These are phyloP conservation scores for Epichloe hybrida DNA, from an alignment of 2,329 filamentous ascomycete species.

Conservation along the genomic window DNA sequence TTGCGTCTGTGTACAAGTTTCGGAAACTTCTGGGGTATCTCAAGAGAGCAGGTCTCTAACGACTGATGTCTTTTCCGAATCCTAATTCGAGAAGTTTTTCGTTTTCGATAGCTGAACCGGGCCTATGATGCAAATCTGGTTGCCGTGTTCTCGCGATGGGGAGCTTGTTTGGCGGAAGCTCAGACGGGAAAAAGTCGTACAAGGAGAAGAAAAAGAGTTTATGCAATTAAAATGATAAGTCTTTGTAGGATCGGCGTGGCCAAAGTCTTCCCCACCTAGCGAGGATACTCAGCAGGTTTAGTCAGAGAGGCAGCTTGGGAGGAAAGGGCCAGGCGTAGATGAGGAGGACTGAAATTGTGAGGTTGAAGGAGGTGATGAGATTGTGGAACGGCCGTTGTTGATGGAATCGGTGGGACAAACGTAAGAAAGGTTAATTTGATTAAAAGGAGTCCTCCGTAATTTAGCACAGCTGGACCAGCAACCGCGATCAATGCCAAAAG, in stretches of 20 bases:
- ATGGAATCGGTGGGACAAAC: background rate
- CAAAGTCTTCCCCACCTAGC: conserved; percentile 14
- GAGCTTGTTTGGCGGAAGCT: conserved; percentile 9
- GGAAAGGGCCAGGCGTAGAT: background rate
- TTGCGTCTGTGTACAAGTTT: background rate
- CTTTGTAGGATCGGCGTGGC: conserved; percentile 11
- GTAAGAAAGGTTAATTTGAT: background rate
- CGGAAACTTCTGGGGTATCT: background rate
- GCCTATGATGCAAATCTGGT: background rate
- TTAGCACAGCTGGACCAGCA: background rate
- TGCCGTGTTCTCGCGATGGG: conserved; percentile 1
- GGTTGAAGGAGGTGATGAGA: background rate
- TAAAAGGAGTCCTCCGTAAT: background rate
- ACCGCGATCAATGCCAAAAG: background rate
- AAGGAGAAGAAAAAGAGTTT: conserved; percentile 7
- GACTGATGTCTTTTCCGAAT: background rate
- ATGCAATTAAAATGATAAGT: conserved; percentile 5
- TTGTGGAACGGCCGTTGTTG: background rate
- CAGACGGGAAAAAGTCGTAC: conserved; percentile 6
- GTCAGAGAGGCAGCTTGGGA: background rate
- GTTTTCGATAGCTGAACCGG: background rate
- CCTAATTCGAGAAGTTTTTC: background rate
- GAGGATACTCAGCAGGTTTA: conserved; percentile 8
- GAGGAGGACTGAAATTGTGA: background rate
- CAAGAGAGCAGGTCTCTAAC: background rate